Conservation (phyloP, 2,329 filamentous ascomycete species). For the Epicoccum nigrum region DNA sequence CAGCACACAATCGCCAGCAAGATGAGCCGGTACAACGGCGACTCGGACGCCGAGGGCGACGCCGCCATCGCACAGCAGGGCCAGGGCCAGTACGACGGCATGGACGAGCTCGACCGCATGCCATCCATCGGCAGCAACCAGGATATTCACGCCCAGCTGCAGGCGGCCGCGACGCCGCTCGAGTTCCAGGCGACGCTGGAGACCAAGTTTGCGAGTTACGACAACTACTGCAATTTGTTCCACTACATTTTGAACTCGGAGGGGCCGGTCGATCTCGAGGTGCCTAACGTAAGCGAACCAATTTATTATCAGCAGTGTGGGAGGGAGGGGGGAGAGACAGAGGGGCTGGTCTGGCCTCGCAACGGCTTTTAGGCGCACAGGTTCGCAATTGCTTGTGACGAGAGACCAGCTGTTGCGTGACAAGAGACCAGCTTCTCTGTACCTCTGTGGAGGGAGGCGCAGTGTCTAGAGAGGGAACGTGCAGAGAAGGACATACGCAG, state of each 20-base stretch:
- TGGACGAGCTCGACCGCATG: slow-evolving; percentile 80
- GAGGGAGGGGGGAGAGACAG: too few species aligned
- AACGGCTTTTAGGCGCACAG: too few species aligned
- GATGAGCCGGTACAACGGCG: slow-evolving; percentile 47
- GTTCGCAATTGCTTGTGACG: too few species aligned
- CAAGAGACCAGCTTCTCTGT: too few species aligned
- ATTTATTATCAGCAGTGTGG: too few species aligned
- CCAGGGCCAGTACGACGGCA: slow-evolving; percentile 91
- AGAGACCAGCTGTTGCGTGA: too few species aligned
- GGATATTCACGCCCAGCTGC: slow-evolving; percentile 91
- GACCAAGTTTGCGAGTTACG: slow-evolving; percentile 98
- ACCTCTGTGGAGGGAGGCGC: too few species aligned
- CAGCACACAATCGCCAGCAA: slow-evolving; percentile 6
- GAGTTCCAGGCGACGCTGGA: slow-evolving; percentile 96
- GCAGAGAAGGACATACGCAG: not conserved
- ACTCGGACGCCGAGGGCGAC: slow-evolving; percentile 93
- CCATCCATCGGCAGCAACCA: slow-evolving; percentile 69
- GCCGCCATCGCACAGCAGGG: slow-evolving; percentile 89
- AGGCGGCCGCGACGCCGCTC: slow-evolving; percentile 89
- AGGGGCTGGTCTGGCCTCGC: too few species aligned
- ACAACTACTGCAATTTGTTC: slow-evolving; percentile 99
- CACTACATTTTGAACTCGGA: slow-evolving; percentile 99
- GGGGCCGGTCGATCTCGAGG: slow-evolving; percentile 95
- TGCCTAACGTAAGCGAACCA: slow-evolving; percentile 79
- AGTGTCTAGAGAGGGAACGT: too few species aligned